phyloP scores from a whole-genome alignment of 176 grass and related monocot species.

The Thalia dealbata region DNA sequence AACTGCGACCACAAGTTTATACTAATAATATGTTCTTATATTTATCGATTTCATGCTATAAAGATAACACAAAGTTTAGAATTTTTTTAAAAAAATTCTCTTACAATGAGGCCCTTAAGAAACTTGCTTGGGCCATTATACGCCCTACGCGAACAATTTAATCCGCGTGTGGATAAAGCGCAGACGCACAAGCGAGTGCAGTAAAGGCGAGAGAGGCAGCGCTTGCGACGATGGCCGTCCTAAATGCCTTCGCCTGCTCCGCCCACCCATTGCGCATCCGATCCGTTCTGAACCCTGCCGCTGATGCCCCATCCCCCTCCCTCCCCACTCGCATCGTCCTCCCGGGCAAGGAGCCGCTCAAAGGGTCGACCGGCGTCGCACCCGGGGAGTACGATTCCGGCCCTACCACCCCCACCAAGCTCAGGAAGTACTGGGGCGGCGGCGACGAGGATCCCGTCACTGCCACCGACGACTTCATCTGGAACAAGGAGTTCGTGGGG shows the following conservation, averaged over 20 bases:
- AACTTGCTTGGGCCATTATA: too few relatives aligned
- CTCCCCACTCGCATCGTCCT: constrained; percentile 52
- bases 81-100: too few relatives aligned
- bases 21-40: too few relatives aligned
- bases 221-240: constrained; percentile 32
- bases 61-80: too few relatives aligned
- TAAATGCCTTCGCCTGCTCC: constrained; percentile 24
- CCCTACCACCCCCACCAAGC: constrained; percentile 54
- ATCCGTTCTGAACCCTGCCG: constrained; percentile 17
- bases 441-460: constrained; percentile 75
- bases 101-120: too few relatives aligned
- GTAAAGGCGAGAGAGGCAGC: too few relatives aligned
- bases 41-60: too few relatives aligned
- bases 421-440: constrained; percentile 87
- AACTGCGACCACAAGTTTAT: too few relatives aligned
- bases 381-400: constrained; percentile 80
- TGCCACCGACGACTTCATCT: constrained; percentile 85
- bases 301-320: constrained; percentile 4
- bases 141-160: too few relatives aligned
- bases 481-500: constrained; percentile 94
- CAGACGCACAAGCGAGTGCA: too few relatives aligned
- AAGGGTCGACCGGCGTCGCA: constrained; percentile 81
- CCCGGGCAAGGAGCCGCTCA: constrained; percentile 72
- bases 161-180: too few relatives aligned
- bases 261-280: constrained; percentile 15